Evolutionary conservation across 768 basidiomycete genomes (phyloP), one percentile per base, ranked within the genome.

Genomic region (Epithele typhae): DNA sequence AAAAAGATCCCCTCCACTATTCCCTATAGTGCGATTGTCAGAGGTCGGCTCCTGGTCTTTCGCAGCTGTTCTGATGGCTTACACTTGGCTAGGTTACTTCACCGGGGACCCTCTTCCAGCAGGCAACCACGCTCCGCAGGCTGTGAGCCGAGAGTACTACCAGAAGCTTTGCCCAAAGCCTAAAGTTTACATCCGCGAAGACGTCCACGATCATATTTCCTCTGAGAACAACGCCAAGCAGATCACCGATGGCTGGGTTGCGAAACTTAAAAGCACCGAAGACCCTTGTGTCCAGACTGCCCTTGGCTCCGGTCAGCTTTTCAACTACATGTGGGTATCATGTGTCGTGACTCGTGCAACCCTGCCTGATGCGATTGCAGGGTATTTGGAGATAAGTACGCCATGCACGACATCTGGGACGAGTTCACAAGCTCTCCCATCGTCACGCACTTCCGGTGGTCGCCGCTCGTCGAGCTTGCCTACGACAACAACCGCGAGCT

Each of bases 381-480:
- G 68, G 49, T 81, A 23, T 78, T 84, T 36, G 75, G 74, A 21
- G 42, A 30, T 32, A 62, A 63, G 5, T 64, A 70, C 17, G 35
- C 18, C 10, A 59, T 79, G 5, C 68, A 79, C 17, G 67, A 68
- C 23, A 51, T 78, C 18, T 72, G 72, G 71, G 74, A 79, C 0
- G 68, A 75, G 5, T 58, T 86, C 7, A 72, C 67, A 12, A 59
- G 53, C 15, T 76, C 75, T 4, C 74, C 76, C 10, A 54, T 75
- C 27, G 46, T 77, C 9, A 65, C 61, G 4, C 52, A 74, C 25
- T 82, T 79, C 59, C 66, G 69, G 15, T 85, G 82, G 82, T 86
- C 86, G 0, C 70, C 79, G 0, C 72, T 85, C 3, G 66, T 86
- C 46, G 64, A 77, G 38, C 58, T 58, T n/a, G 72, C 72, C 0